Conservation (phyloP, 495 filamentous ascomycete species). For the Apiosordaria backusii region DNA sequence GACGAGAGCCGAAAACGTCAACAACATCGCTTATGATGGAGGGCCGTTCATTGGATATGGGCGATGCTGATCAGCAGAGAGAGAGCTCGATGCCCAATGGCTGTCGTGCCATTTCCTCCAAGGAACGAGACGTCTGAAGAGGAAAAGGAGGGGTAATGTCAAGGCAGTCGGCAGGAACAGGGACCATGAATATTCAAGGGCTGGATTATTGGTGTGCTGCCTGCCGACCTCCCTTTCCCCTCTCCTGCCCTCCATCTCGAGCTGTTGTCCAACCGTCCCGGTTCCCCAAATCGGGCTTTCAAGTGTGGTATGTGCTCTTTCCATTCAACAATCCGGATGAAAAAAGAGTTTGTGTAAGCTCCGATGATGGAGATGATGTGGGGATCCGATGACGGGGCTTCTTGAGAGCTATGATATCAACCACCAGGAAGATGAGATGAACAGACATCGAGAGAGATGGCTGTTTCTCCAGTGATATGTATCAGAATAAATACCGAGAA, state of each 20-base stretch:
- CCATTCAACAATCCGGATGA: not conserved
- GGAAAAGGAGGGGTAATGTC: constrained; percentile 8
- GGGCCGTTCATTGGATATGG: too few relatives aligned
- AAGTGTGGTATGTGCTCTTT: not conserved
- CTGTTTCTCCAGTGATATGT: not conserved
- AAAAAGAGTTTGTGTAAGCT: not conserved
- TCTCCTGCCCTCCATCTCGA: not conserved
- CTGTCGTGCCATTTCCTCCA: constrained; percentile 4
- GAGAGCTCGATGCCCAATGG: not conserved
- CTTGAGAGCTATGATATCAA: not conserved
- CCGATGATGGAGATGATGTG: not conserved
- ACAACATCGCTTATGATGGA: not conserved
- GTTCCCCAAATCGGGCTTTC: not conserved
- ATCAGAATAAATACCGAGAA: constrained; percentile 5
- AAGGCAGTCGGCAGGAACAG: constrained; percentile 9
- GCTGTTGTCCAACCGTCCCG: not conserved
- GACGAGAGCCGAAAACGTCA: not conserved
- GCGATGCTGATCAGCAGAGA: not conserved
- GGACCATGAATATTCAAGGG: constrained; percentile 1
- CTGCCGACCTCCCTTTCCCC: not conserved
- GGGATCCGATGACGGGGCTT: not conserved
- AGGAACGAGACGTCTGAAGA: not conserved
- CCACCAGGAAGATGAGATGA: not conserved
- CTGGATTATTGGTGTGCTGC: not conserved
- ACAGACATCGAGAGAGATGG: not conserved